These are phyloP conservation scores for Mortierella sp. DNA, from an alignment of 371 early-diverging fungal genomes.

Conservation along the genomic window DNA sequence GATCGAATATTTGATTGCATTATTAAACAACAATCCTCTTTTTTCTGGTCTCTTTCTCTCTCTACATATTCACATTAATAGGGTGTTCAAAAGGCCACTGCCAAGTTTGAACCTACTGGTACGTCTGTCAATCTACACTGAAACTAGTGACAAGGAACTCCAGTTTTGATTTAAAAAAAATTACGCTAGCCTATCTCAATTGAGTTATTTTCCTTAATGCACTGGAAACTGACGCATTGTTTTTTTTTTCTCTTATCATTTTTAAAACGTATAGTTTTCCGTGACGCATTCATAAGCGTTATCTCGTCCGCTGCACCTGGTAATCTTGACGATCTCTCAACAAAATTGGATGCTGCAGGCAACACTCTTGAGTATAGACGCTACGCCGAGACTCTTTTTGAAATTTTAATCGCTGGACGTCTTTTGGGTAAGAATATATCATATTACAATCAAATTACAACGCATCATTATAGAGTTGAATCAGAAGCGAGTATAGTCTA, in stretches of 20 bases:
- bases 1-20: too few species aligned
- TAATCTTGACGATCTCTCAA: constrained; percentile 78
- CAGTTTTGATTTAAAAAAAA: too few species aligned
- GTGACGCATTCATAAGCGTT: constrained; percentile 79
- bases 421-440: constrained; percentile 77
- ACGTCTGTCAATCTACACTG: constrained; percentile 26
- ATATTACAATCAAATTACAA: too few species aligned
- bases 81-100: constrained; percentile 88
- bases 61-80: constrained; percentile 30
- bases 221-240: background rate
- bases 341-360: constrained; percentile 84
- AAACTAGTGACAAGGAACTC: background rate
- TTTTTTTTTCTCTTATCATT: constrained; percentile 1
- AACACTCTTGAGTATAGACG: constrained; percentile 93
- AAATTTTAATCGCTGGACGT: constrained; percentile 91
- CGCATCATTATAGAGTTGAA: background rate
- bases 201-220: background rate
- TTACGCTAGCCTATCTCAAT: too few species aligned
- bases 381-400: constrained; percentile 95
- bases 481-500: background rate
- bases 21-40: background rate
- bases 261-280: constrained; percentile 71
- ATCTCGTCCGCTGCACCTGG: constrained; percentile 71
- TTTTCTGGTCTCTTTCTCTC: background rate
- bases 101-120: constrained; percentile 89